Percentiles rank a stretch among this genome's conserved stretches.
phyloP scores from a whole-genome alignment of 495 filamentous ascomycete species.

The Neurospora sublineolata region DNA sequence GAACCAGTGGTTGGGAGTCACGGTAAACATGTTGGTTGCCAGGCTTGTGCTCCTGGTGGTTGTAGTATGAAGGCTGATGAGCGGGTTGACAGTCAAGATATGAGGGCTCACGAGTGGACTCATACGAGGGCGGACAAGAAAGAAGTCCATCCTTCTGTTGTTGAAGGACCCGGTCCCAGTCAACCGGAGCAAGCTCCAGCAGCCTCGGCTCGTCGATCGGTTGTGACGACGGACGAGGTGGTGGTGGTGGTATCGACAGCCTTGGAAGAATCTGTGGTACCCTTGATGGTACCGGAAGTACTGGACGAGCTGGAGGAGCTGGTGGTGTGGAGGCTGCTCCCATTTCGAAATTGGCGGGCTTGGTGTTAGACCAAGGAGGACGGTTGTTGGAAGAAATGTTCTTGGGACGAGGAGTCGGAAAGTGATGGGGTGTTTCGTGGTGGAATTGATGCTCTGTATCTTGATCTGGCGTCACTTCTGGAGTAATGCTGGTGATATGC shows the following conservation, averaged over 20 bases:
- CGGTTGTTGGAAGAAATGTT: neutral
- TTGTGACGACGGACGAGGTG: neutral
- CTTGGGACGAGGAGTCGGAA: neutral
- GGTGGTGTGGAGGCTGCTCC: too few relatives aligned
- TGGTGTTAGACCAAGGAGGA: neutral
- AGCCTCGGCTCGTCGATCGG: neutral
- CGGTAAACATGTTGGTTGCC: neutral
- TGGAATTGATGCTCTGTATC: neutral
- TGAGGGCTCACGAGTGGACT: neutral
- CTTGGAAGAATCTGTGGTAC: neutral
- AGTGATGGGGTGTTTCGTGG: neutral
- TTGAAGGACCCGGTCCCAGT: neutral
- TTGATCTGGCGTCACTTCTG: neutral
- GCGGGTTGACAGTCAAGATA: neutral
- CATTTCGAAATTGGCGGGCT: too few relatives aligned
- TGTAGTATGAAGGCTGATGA: neutral
- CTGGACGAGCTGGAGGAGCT: neutral
- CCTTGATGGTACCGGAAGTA: neutral
- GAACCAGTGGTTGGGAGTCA: neutral
- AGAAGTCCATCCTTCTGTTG: neutral
- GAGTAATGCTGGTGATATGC: neutral
- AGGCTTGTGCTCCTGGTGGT: neutral
- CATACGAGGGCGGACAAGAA: neutral
- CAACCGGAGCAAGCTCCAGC: neutral
- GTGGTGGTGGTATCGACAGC: neutral